Base-by-base conservation (phyloP, 192 early-diverging fungal species). In the Mortierella alpina region DNA sequence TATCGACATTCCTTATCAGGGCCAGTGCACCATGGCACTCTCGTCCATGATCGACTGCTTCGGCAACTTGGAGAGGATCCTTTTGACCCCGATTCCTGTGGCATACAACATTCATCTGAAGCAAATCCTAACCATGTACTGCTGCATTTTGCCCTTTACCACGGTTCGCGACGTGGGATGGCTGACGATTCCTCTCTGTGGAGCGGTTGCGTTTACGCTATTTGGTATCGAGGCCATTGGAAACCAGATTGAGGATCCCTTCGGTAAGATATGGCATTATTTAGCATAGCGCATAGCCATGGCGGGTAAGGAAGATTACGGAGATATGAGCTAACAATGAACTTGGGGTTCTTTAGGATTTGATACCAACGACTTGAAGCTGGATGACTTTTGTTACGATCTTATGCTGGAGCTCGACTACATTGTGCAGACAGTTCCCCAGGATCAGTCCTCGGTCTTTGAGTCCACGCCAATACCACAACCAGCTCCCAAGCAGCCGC, bases 241-340 rank as follows among this genome's bases (percentile, higher is more conserved):
- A 54, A 80, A 84, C 41, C 89, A 94, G 75, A 93, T 95, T 62
- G 94, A 95, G 72, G 93, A 95, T 84, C 94, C 94, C 17, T 94
- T 92, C 73, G 89, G 90, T 76, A 68, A 57, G 60, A 3, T 46
- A 22, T 2, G 6, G 12, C 15, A 23, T 18, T 57, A 5, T 72
- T 49, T 56, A 22, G 31, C 22, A 63, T 73, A 57, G 31, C 3
- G 31, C 31, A 31, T 31, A n/a, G 31, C 31, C 31, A 1, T 31
- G 31, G 3, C 31, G 31, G 31, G 31, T 31, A 31, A 31, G 31
- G 3, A 31, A 3, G 31, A 31, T 31, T 31, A 3, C 31, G 31
- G 31, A 31, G 82, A 71, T 41, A 87, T 17, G 50, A 51, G 13
- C 50, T 17, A 51, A 51, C 17, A 17, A 4, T 1, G 50, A 51